Percentiles rank a stretch among this genome's conserved stretches.
Evolutionary conservation across 768 basidiomycete species (phyloP).

Genomic region (Fomitopsis pulvina): DNA sequence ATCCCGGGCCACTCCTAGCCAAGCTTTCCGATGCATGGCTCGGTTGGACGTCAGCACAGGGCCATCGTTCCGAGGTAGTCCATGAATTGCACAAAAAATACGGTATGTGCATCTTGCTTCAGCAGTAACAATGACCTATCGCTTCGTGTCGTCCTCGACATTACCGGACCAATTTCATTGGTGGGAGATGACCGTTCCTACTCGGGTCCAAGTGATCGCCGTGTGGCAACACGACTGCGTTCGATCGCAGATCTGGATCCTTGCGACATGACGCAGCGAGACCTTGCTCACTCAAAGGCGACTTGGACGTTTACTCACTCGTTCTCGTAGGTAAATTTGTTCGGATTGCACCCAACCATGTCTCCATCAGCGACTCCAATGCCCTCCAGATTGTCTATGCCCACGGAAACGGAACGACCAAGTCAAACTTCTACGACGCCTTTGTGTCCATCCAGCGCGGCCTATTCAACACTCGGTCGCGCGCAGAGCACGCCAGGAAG

Average conservation of each 20-base stretch:
- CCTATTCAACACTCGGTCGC: conserved; percentile 74
- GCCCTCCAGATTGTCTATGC: conserved; percentile 74
- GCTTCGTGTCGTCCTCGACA: no score
- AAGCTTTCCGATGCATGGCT: conserved; percentile 73
- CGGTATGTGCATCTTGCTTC: conserved; percentile 36
- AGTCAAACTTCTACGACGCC: conserved; percentile 48
- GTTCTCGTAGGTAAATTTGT: conserved; percentile 30
- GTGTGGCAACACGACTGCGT: no score
- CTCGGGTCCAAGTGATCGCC: no score
- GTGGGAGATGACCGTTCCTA: no score
- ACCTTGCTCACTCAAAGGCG: no score
- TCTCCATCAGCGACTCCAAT: conserved; percentile 56
- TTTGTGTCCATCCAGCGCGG: conserved; percentile 38
- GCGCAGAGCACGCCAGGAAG: conserved; percentile 77
- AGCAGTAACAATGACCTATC: neutral
- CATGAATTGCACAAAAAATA: conserved; percentile 70
- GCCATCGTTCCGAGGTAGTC: conserved; percentile 69
- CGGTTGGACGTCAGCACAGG: conserved; percentile 53
- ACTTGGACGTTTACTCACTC: neutral
- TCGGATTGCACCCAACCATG: conserved; percentile 38
- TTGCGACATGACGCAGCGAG: no score
- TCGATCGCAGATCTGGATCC: no score
- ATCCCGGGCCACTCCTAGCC: conserved; percentile 46
- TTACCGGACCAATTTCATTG: neutral
- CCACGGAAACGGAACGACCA: conserved; percentile 79